These are phyloP conservation scores for Lactifluus pinguis DNA, from an alignment of 768 basidiomycete genomes.

Conservation along the genomic window DNA sequence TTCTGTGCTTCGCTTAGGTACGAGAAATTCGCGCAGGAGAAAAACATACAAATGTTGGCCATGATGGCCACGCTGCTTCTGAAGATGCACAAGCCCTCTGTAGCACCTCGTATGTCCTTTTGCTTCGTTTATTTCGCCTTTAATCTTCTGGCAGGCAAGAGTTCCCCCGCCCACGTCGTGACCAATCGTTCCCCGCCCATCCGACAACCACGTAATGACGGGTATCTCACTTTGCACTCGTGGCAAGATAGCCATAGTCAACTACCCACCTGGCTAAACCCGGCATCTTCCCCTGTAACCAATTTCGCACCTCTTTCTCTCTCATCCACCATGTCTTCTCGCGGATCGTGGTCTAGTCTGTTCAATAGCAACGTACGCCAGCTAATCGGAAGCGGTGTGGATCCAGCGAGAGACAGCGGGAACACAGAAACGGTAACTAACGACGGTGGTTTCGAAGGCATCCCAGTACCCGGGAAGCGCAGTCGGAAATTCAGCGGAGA, in stretches of 20 bases:
- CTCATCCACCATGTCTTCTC: constrained; percentile 54
- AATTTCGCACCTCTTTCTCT: constrained; percentile 33
- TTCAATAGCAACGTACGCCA: constrained; percentile 62
- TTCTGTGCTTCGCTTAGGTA: constrained; percentile 28
- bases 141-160: background rate
- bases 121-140: background rate
- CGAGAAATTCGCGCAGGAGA: constrained; percentile 35
- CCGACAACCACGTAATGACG: constrained; percentile 29
- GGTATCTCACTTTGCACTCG: constrained; percentile 48
- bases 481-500: constrained; percentile 6
- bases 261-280: constrained; percentile 42
- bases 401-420: constrained; percentile 34
- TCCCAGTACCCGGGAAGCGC: constrained; percentile 27
- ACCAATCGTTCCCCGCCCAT: background rate
- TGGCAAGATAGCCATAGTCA: constrained; percentile 32
- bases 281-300: constrained; percentile 35
- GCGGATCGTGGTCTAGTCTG: constrained; percentile 74
- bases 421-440: constrained; percentile 21
- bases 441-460: constrained; percentile 16
- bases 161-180: background rate
- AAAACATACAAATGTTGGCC: constrained; percentile 75
- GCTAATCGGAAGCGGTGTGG: constrained; percentile 53
- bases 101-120: constrained; percentile 16
- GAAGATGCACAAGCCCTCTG: constrained; percentile 29
- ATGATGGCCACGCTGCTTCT: constrained; percentile 66